Evolutionary conservation across 2,329 filamentous ascomycete genomes (phyloP), one percentile per base, ranked within the genome.

Genomic region (Fusarium protoensiforme): DNA sequence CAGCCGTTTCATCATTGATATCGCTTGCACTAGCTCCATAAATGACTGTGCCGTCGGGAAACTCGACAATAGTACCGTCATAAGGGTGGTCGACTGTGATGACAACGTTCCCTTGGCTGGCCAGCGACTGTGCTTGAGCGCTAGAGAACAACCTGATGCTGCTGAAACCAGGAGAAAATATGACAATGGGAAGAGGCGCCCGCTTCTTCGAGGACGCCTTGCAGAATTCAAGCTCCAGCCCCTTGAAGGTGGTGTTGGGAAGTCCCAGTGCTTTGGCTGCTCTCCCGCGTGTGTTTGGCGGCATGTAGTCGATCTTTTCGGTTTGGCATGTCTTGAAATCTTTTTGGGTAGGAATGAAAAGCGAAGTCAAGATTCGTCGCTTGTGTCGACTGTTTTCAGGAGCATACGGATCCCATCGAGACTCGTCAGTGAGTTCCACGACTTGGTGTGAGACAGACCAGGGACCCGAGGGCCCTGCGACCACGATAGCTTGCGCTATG

Each of bases 81-180:
- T 85, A 81, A 0, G 86, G 81, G 60, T 87, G 85, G 68, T 88
- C 86, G 36, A 88, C 77, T 0, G 85, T 79, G 14, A 86, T 78
- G 16, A 87, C 83, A 7, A 81, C 78, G 64, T 83, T 84, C 4
- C 86, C 85, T 5, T 82, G 78, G 20, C 83, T 84, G 16, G 85
- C 84, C n/a, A 88, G 77, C 33, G 83, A 80, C 18, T 81, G 79
- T 1, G 84, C 83, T 31, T 83, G 77, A 13, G 79, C 83, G 6
- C 78, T 80, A 68, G 86, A 85, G 20, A 84, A 61, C 6, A 84
- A 69, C 5, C 85, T 79, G 3, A 82, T 80, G 3, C 73, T 78
- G 3, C 82, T 81, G 39, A 82, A 79, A 11, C 84, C 86, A 2
- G 84, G 84, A 5, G 84, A 84, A 54, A 87, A 81, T 27, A 87